A percentile compares a stretch with the other conserved stretches of the same genome.
Evolutionary conservation across 495 filamentous ascomycete genomes (phyloP).

Genomic region (Penicillium argentinense): DNA sequence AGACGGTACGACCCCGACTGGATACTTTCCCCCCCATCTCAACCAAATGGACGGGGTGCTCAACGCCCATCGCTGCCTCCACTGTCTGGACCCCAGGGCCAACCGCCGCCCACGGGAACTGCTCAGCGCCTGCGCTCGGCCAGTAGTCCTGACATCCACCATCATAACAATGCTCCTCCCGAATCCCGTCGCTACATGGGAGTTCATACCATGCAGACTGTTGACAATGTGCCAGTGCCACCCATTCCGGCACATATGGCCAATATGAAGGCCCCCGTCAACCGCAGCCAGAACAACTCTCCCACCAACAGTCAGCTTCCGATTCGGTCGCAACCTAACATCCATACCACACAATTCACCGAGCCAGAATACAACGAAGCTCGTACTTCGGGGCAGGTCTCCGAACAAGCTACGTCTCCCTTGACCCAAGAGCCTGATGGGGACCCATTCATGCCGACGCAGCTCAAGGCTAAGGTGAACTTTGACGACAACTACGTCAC

Average conservation of each 20-base stretch:
- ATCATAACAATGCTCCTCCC: conserved; percentile 39
- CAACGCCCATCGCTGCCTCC: conserved; percentile 82
- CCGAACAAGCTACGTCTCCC: conserved; percentile 41
- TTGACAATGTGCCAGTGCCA: conserved; percentile 65
- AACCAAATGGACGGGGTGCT: conserved; percentile 61
- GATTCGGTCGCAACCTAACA: conserved; percentile 39
- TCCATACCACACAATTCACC: conserved; percentile 36
- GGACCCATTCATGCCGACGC: conserved; percentile 52
- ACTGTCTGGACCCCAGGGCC: conserved; percentile 58
- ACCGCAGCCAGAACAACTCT: conserved; percentile 67
- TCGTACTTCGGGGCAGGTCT: conserved; percentile 25
- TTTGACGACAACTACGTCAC: conserved; percentile 83
- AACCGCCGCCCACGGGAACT: conserved; percentile 52
- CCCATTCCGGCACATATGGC: conserved; percentile 62
- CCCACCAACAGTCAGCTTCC: conserved; percentile 54
- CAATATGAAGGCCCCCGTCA: conserved; percentile 58
- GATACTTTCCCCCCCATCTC: conserved; percentile 46
- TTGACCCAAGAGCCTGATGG: conserved; percentile 34
- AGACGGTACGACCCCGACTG: conserved; percentile 64
- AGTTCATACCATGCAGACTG: conserved; percentile 61
- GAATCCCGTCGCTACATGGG: conserved; percentile 51
- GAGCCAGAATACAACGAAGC: conserved; percentile 40
- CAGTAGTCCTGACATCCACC: conserved; percentile 67
- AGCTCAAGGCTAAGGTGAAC: conserved; percentile 92
- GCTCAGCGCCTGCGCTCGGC: conserved; percentile 64